Base-by-base conservation (phyloP, 2,329 filamentous ascomycete genomes). In the Berkeleyomyces basicola region DNA sequence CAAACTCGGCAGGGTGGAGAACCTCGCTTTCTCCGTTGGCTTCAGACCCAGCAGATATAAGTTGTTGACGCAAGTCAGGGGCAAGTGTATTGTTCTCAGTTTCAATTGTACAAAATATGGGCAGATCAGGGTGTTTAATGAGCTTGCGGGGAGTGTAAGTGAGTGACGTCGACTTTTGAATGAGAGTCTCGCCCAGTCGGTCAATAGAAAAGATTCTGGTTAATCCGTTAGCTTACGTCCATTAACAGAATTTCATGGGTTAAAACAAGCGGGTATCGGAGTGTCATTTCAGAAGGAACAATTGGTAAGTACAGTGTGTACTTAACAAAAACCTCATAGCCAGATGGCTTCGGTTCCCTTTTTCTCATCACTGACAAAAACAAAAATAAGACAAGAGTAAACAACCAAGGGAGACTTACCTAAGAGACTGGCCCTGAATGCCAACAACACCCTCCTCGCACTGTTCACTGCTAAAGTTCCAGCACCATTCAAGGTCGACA, bases 381-480 rank as follows among this genome's bases (percentile, higher is more conserved):
- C 61, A 57, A 68, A 67, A 66, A 72, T 70, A 67, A 63, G 67
- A 67, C 71, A 70, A 67, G 65, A 65, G 63, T 70, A 68, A 69
- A 70, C 70, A 72, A 71, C 71, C 11, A 9, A 53, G 37, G 42
- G 44, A 65, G 2, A 31, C 58, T 73, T 84, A 95, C 90, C 90
- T 82, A 67, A 95, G 74, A 71, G 90, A 93, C 72, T 92, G 87
- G 58, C 85, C 89, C 74, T 95, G 88, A 65, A 96, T 92, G 65
- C 90, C 91, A 61, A 96, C 92, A 79, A 96, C 92, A 63, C 91
- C 91, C 74, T 96, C 88, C 51, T 87, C 84, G 69, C 91, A 96
- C 72, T 96, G 88, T 71, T 96, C 90, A 70, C 91, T 96, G 72
- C 88, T 92, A 71, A 99, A 97, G 69, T 93, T 96, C 86, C 91